Percentiles rank a stretch among this genome's conserved stretches.
Conservation (phyloP, 2,329 filamentous ascomycete species). For the Fusarium coicis region DNA sequence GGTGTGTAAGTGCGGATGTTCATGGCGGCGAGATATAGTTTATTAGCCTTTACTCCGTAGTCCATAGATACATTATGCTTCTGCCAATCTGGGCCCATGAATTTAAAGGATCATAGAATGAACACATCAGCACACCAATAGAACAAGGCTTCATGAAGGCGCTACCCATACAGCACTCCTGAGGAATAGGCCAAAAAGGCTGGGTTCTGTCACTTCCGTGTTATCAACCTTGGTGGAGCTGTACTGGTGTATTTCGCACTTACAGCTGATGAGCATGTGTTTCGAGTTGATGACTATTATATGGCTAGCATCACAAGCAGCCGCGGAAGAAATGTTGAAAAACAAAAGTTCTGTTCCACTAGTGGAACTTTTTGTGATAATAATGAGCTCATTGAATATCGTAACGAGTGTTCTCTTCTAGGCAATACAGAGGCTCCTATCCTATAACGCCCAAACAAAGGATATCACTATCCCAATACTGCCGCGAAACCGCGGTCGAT, state of each 20-base stretch:
- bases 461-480: conserved; percentile 18
- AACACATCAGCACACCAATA: neutral
- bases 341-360: neutral
- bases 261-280: neutral
- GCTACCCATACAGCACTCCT: neutral
- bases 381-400: neutral
- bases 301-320: neutral
- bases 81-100: neutral
- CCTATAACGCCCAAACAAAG: conserved; percentile 37
- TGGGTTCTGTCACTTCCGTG: neutral
- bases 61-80: neutral
- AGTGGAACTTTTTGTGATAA: conserved; percentile 3
- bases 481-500: neutral
- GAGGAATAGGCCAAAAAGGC: neutral
- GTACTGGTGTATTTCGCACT: neutral
- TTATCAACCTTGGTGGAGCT: neutral
- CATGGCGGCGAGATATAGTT: neutral
- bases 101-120: neutral
- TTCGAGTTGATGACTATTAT: neutral
- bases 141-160: neutral
- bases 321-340: neutral
- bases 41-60: neutral
- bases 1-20: neutral
- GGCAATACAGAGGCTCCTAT: conserved; percentile 27
- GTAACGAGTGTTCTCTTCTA: conserved; percentile 32